Evolutionary conservation across 768 basidiomycete species (phyloP).

Genomic region (Hericium erinaceus): DNA sequence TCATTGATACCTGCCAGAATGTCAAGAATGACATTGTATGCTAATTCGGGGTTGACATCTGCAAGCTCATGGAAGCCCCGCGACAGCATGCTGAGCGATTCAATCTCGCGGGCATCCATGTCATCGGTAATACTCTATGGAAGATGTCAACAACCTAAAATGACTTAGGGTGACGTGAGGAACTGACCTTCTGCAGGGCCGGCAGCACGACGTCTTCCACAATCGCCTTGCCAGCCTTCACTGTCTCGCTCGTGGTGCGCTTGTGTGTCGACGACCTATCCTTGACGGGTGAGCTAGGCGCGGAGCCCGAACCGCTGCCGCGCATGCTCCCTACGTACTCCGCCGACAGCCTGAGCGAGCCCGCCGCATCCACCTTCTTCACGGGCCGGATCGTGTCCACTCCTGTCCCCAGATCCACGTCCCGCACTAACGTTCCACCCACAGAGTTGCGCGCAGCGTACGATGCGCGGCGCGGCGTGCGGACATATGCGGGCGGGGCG

Average conservation of each 20-base stretch:
- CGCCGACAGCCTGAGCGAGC: conserved; percentile 66
- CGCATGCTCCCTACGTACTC: conserved; percentile 74
- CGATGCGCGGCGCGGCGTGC: conserved; percentile 58
- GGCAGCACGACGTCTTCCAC: conserved; percentile 84
- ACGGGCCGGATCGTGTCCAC: conserved; percentile 88
- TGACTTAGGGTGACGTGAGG: conserved; percentile 31
- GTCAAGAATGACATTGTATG: conserved; percentile 83
- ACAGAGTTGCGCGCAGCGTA: conserved; percentile 66
- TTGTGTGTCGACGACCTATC: conserved; percentile 32
- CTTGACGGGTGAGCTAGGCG: conserved; percentile 40
- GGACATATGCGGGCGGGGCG: conserved; percentile 66
- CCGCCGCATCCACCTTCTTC: conserved; percentile 79
- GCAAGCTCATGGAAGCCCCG: conserved; percentile 85
- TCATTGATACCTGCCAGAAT: conserved; percentile 86
- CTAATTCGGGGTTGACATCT: conserved; percentile 73
- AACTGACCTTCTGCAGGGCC: conserved; percentile 54
- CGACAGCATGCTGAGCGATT: conserved; percentile 82
- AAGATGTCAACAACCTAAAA: background rate
- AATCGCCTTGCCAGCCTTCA: conserved; percentile 57
- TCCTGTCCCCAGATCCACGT: conserved; percentile 81
- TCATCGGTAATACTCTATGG: conserved; percentile 64
- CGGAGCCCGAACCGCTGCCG: conserved; percentile 25
- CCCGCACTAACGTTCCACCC: conserved; percentile 68
- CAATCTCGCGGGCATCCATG: conserved; percentile 83
- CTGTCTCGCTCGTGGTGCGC: conserved; percentile 44